Evolutionary conservation across 1,284 basidiomycete genomes (phyloP).

Genomic region (Uromyces viciae-fabae): DNA sequence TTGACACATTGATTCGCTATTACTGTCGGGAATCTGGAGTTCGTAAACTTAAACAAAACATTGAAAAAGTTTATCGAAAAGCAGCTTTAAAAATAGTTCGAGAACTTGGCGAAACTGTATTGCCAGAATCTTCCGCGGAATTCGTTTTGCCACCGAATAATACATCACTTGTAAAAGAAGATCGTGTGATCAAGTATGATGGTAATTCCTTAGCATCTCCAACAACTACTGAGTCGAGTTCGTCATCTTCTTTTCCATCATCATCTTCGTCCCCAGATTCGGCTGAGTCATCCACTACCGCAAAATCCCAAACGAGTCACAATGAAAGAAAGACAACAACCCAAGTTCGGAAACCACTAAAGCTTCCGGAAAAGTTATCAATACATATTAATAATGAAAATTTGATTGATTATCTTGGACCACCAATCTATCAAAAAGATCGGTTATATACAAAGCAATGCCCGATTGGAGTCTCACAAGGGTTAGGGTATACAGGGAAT

Average conservation of each 20-base stretch:
- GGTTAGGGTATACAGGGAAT: slow-evolving; percentile 91
- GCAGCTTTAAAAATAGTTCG: slow-evolving; percentile 87
- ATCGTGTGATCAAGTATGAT: slow-evolving; percentile 46
- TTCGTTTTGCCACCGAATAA: slow-evolving; percentile 49
- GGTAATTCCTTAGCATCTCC: slow-evolving; percentile 33
- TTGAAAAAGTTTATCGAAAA: slow-evolving; percentile 96
- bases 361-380: slow-evolving; percentile 73
- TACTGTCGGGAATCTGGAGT: slow-evolving; percentile 97
- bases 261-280: slow-evolving; percentile 49
- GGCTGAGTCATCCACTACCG: slow-evolving; percentile 46
- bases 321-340: slow-evolving; percentile 64
- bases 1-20: slow-evolving; percentile 88
- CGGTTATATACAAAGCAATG: slow-evolving; percentile 76
- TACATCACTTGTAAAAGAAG: slow-evolving; percentile 47
- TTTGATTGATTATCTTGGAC: slow-evolving; percentile 92
- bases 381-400: slow-evolving; percentile 80
- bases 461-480: slow-evolving; percentile 88
- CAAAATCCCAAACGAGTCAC: slow-evolving; percentile 55
- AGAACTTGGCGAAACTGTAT: slow-evolving; percentile 66
- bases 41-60: slow-evolving; percentile 78
- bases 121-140: slow-evolving; percentile 66
- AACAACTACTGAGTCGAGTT: slow-evolving; percentile 54
- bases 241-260: slow-evolving; percentile 52
- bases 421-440: slow-evolving; percentile 91
- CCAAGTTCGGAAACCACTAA: slow-evolving; percentile 71